These are phyloP conservation scores for Mucor racemosus DNA, from an alignment of 371 early-diverging fungal genomes.

Conservation along the genomic window DNA sequence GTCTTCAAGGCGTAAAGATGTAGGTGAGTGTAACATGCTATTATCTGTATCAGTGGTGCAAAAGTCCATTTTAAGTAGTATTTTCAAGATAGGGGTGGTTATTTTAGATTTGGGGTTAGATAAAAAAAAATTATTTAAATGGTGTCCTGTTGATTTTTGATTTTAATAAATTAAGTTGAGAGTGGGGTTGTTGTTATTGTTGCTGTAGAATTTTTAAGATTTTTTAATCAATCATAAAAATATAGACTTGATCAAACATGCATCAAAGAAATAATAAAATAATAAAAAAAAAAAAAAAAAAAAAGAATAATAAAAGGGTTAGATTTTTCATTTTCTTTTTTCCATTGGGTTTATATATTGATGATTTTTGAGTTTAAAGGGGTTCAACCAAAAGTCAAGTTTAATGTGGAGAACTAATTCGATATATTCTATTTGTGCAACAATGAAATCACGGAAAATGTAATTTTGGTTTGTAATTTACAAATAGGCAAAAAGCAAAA, in stretches of 20 bases:
- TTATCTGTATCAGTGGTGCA: slow-evolving; percentile 29
- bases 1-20: slow-evolving; percentile 42
- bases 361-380: not conserved
- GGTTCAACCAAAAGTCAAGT: too few species aligned
- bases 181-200: slow-evolving; percentile 12
- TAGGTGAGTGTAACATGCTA: slow-evolving; percentile 34
- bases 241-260: not conserved
- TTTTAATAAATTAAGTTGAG: not conserved
- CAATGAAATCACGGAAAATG: not conserved
- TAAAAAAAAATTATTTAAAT: slow-evolving; percentile 5
- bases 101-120: slow-evolving; percentile 17
- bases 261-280: not conserved
- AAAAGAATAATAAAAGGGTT: not conserved
- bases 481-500: not conserved
- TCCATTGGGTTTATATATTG: not conserved
- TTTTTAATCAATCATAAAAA: slow-evolving; percentile 4
- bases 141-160: not conserved
- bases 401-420: slow-evolving; percentile 2
- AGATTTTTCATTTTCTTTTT: not conserved
- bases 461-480: slow-evolving; percentile 1
- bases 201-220: not conserved
- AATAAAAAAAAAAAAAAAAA: not conserved
- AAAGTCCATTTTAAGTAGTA: slow-evolving; percentile 36
- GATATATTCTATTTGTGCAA: not conserved
- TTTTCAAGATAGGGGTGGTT: slow-evolving; percentile 19